Conservation (phyloP, 331 rosid genomes). For the Stylosanthes scabra region DNA sequence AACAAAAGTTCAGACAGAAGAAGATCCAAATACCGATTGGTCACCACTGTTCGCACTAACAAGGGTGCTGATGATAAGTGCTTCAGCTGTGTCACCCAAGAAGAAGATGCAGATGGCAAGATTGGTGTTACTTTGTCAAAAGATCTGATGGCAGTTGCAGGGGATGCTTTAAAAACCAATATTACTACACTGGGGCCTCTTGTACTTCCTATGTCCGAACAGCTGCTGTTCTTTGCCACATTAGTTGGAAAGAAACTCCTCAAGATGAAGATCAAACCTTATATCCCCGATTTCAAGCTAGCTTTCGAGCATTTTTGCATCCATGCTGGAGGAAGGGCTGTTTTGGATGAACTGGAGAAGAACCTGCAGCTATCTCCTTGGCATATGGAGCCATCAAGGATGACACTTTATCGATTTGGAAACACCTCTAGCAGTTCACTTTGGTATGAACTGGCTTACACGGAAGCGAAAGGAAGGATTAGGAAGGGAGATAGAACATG, state of each 20-base stretch:
- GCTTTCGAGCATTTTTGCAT: conserved; percentile 98
- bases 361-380: conserved; percentile 89
- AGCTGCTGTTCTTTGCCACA: conserved; percentile 81
- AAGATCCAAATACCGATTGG: conserved; percentile 81
- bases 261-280: conserved; percentile 95
- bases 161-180: conserved; percentile 90
- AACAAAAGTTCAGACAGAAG: conserved; percentile 78
- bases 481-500: conserved; percentile 92
- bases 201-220: conserved; percentile 90
- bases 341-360: conserved; percentile 91
- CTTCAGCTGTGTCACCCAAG: conserved; percentile 89
- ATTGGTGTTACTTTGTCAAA: conserved; percentile 88
- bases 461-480: conserved; percentile 92
- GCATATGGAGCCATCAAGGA: conserved; percentile 99
- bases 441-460: conserved; percentile 91
- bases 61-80: conserved; percentile 95
- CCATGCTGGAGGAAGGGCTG: conserved; percentile 97
- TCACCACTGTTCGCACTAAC: conserved; percentile 83
- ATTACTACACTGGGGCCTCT: conserved; percentile 94
- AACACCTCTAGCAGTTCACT: conserved; percentile 97
- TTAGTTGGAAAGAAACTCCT: conserved; percentile 74
- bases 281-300: conserved; percentile 89
- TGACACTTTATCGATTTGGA: conserved; percentile 92
- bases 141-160: conserved; percentile 96
- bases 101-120: conserved; percentile 79